Evolutionary conservation across 2,329 filamentous ascomycete species (phyloP).

Genomic region (Pestalotiopsis sp.): DNA sequence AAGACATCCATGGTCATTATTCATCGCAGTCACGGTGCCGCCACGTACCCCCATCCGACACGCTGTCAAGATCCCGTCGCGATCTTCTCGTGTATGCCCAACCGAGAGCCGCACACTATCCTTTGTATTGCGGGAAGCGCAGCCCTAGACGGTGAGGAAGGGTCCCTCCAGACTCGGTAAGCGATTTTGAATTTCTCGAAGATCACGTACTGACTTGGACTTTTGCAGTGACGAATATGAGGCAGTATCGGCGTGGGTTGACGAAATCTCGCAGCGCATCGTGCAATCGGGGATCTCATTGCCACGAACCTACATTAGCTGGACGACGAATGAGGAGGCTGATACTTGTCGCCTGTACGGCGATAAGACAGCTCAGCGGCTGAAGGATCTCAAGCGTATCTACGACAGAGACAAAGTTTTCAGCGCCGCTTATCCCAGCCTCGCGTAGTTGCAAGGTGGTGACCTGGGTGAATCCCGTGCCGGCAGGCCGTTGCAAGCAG

Average conservation of each 20-base stretch:
- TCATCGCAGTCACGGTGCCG: conserved; percentile 1
- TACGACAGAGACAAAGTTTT: not conserved
- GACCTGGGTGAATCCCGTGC: not conserved
- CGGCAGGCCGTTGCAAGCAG: no score
- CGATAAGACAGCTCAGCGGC: not conserved
- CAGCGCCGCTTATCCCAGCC: not conserved
- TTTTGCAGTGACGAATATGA: not conserved
- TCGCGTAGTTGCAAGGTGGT: not conserved
- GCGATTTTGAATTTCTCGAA: not conserved
- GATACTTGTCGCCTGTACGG: not conserved
- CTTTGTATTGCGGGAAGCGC: not conserved
- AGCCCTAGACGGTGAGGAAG: not conserved
- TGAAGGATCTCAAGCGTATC: not conserved
- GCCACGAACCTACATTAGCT: not conserved
- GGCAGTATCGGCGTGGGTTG: not conserved
- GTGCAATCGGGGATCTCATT: not conserved
- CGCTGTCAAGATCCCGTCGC: not conserved
- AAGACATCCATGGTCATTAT: not conserved
- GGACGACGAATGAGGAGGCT: conserved; percentile 1
- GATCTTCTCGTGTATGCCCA: not conserved
- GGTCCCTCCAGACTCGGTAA: not conserved
- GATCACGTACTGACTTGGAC: not conserved
- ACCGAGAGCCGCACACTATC: not conserved
- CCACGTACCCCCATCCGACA: not conserved
- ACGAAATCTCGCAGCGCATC: not conserved